Evolutionary conservation across 2,329 filamentous ascomycete genomes (phyloP), one percentile per base, ranked within the genome.

Genomic region (Verruconis gallopava): DNA sequence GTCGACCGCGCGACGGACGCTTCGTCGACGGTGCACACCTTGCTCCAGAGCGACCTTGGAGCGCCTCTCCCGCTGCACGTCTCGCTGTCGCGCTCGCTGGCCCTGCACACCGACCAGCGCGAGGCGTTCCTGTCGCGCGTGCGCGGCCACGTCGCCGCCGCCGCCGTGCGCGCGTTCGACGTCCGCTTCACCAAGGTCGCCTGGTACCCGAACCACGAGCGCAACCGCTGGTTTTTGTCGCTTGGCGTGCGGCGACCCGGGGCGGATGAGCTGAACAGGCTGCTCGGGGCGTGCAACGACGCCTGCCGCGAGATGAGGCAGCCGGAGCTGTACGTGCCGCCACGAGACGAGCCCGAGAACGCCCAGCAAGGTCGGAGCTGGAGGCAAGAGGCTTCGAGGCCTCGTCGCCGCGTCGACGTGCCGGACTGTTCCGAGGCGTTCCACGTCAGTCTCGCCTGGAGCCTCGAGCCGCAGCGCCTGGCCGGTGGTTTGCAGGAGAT

Each of bases 391-490:
- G 25, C 6, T 9, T 38, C 5, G 42, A 38, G 22, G 41, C 42
- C 37, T 35, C 43, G 35, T 47, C 42, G 39, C 51, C 48, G 33
- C 9, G 22, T 12, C 3, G 11, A 11, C 17, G n/a, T 15, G 40
- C 18, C 43, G 15, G 68, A 75, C 50, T 57, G 59, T 42, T 69
- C 70, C 3, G 58, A 68, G 38, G 75, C 72, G 17, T 95, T 95
- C 54, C 91, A 98, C 60, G 65, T 96, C 46, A 94, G 86, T 36
- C 75, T 98, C 43, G 91, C 81, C 0, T 96, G 89, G 91, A 81
- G 56, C 35, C 48, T 63, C 18, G 21, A 21, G 4, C 18, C 28
- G 9, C 39, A 37, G n/a, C 17, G 17, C 21, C 17, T 37, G 5
- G 20, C 21, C 11, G 25, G 38, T 13, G 46, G 40, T 17, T 35